Percentiles rank a stretch among this genome's conserved stretches.
Conservation (phyloP, 495 filamentous ascomycete species). For the Penicillium ucsense region DNA sequence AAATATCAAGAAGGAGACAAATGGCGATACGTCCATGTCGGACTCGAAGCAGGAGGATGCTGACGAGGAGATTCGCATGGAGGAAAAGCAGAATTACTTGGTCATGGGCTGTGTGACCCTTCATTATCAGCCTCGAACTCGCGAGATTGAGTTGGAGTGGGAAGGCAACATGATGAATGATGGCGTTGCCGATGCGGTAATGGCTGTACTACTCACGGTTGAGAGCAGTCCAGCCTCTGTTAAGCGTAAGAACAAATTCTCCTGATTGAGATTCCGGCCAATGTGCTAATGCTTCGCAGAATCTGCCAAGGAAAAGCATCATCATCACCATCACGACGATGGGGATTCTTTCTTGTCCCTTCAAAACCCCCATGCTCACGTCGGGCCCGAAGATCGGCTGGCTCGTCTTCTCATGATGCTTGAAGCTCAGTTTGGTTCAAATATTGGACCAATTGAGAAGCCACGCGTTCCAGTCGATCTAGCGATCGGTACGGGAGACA, state of each 20-base stretch:
- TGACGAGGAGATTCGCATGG: conserved; percentile 41
- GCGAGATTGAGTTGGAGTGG: conserved; percentile 88
- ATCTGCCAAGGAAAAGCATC: conserved; percentile 45
- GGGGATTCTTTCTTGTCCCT: conserved; percentile 18
- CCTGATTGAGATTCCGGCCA: background rate
- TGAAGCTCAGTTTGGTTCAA: conserved; percentile 85
- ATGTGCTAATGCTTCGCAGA: conserved; percentile 18
- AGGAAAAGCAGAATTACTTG: conserved; percentile 46
- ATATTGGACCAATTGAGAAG: conserved; percentile 61
- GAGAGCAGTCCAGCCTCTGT: conserved; percentile 93
- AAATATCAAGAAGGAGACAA: conserved; percentile 20
- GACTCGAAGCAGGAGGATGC: conserved; percentile 35
- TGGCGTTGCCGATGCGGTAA: conserved; percentile 88
- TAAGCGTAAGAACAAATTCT: conserved; percentile 54
- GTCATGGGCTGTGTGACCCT: conserved; percentile 89
- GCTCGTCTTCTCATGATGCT: conserved; percentile 87
- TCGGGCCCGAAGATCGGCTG: conserved; percentile 64
- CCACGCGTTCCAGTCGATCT: conserved; percentile 44
- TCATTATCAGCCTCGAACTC: conserved; percentile 49
- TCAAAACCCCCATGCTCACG: conserved; percentile 61
- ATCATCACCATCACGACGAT: conserved; percentile 44
- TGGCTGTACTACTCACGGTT: conserved; percentile 79
- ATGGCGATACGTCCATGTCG: conserved; percentile 25
- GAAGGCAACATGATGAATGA: conserved; percentile 97
- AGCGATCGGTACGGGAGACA: conserved; percentile 30